Base-by-base conservation (phyloP, 148 eudicot genomes). In the Cornus florida region DNA sequence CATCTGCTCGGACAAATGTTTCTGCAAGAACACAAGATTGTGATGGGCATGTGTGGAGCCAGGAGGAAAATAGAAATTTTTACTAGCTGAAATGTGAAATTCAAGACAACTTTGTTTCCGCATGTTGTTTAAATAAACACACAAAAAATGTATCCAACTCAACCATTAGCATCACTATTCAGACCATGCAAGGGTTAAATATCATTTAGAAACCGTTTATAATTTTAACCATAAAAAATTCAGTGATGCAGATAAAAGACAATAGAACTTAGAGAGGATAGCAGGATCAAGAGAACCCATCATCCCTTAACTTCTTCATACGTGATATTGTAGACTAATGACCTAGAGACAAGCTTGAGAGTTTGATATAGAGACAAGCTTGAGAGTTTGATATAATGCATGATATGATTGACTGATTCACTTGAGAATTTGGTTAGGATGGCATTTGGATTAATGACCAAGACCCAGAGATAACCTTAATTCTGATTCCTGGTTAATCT, bases 1-100 rank as follows among this genome's bases (percentile, higher is more conserved):
- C 94, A 83, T 91, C 94, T 31, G 94, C 94, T 77, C 94, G 89
- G 56, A 91, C 92, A 74, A 91, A 91, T 67, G 94, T 91, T 83
- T 91, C 94, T 91, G 89, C 75, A 71, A 16, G 72, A 80, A 31
- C 70, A 80, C 32, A 50, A 65, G 9, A 72, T 77, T 10, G 67
- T 69, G 43, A 67, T 39, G 17, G 53, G 57, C 75, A 79, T 73
- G 50, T 35, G 70, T 39, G 77, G 69, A 14, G 17, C 23, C 73
- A 31, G 57, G 46, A 65, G 28, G 38, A 33, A 28, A 23, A 17
- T 38, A 32, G 46, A 71, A 71, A 67, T 68, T 67, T 43, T 33
- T 64, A n/a, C 72, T 77, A 77, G 77, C 23, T 46, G 32, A 14
- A 67, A 77, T 22, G 50, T 22, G 22, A 48, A 46, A 72, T 64